Percentiles rank a stretch among this genome's conserved stretches.
These are phyloP conservation scores for Thalassiosira hispida DNA, from an alignment of 352 stramenopile species.

Conservation along the genomic window DNA sequence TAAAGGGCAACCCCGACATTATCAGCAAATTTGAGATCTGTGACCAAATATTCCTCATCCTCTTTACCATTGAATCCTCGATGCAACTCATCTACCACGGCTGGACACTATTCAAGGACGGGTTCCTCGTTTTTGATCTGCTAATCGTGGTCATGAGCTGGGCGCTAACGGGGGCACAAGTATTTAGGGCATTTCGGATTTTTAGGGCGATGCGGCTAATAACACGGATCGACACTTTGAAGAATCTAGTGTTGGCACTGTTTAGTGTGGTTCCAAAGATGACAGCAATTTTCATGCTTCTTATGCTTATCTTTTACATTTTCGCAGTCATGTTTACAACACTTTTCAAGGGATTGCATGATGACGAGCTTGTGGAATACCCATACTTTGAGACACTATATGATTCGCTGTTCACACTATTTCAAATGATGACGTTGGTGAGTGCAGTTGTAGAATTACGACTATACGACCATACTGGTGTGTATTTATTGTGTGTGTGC, in stretches of 20 bases:
- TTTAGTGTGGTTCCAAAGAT: constrained; percentile 71
- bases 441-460: not conserved
- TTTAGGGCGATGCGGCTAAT: constrained; percentile 69
- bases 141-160: constrained; percentile 69
- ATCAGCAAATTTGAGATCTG: constrained; percentile 29
- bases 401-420: constrained; percentile 62
- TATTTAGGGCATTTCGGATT: constrained; percentile 74
- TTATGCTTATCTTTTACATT: constrained; percentile 74
- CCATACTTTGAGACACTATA: constrained; percentile 68
- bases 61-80: constrained; percentile 53
- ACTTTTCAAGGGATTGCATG: constrained; percentile 62
- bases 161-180: constrained; percentile 57
- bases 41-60: constrained; percentile 44
- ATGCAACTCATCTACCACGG: constrained; percentile 45
- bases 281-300: constrained; percentile 64
- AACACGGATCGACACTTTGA: constrained; percentile 66
- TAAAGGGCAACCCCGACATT: constrained; percentile 21
- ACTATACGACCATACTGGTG: no score
- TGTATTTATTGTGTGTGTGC: no score
- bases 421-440: constrained; percentile 73
- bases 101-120: constrained; percentile 42
- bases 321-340: constrained; percentile 76
- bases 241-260: constrained; percentile 66
- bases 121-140: constrained; percentile 70
- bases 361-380: constrained; percentile 23